A percentile compares a stretch with the other conserved stretches of the same genome.
Conservation (phyloP, 2,329 filamentous ascomycete genomes). For the Aspergillus ochraceoroseus region DNA sequence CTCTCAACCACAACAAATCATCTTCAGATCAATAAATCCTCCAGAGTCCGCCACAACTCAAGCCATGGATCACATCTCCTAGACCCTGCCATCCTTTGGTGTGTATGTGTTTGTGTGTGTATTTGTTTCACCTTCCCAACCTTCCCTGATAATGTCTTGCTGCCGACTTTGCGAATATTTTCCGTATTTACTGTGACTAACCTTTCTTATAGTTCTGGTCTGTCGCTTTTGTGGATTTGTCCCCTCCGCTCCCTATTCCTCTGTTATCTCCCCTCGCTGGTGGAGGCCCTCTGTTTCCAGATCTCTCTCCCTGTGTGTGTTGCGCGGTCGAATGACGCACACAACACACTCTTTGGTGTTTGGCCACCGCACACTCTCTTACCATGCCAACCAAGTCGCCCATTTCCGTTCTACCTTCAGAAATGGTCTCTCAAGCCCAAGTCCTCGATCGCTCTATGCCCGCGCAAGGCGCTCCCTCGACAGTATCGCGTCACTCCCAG, state of each 20-base stretch:
- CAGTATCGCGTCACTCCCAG: conserved; percentile 59
- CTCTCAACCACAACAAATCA: conserved; percentile 9
- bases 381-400: conserved; percentile 22
- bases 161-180: background rate
- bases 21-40: conserved; percentile 6
- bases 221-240: conserved; percentile 9
- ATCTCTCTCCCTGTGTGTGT: conserved; percentile 5
- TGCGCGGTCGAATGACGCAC: conserved; percentile 17
- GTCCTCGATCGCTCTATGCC: conserved; percentile 51
- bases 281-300: background rate
- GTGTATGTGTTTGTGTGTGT: no score
- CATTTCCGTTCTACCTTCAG: conserved; percentile 8
- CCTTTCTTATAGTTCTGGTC: conserved; percentile 3
- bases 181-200: conserved; percentile 3
- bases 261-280: conserved; percentile 3
- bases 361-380: conserved; percentile 16
- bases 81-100: no score
- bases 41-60: conserved; percentile 8
- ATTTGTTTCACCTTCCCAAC: no score
- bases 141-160: background rate
- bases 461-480: conserved; percentile 56
- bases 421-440: conserved; percentile 44
- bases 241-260: conserved; percentile 5
- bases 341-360: conserved; percentile 14
- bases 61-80: no score